phyloP scores from a whole-genome alignment of 129 eudicot genomes.

The Escallonia rubra region DNA sequence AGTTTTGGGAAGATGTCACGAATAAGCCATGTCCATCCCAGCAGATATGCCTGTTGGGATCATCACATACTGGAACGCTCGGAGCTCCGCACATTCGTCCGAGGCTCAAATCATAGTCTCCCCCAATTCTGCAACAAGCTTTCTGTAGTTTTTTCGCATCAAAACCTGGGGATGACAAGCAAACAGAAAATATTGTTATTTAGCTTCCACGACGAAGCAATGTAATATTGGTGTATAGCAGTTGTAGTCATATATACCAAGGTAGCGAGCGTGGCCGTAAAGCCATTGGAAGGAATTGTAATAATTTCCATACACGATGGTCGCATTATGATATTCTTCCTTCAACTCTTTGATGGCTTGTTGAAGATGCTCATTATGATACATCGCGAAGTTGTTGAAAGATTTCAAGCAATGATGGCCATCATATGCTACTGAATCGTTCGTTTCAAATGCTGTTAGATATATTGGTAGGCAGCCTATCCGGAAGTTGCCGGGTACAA shows the following conservation, averaged over 20 bases:
- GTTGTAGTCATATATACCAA: not conserved
- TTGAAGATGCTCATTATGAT: slow-evolving; percentile 12
- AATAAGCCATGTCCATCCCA: slow-evolving; percentile 31
- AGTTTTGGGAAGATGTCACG: not conserved
- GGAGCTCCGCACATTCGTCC: slow-evolving; percentile 12
- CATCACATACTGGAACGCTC: slow-evolving; percentile 13
- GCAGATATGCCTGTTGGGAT: slow-evolving; percentile 8
- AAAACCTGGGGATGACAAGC: slow-evolving; percentile 5
- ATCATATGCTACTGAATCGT: slow-evolving; percentile 1
- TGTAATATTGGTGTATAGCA: not conserved
- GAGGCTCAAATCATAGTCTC: slow-evolving; percentile 6
- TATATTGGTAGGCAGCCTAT: slow-evolving; percentile 10
- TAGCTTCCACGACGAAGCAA: not conserved
- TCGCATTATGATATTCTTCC: not conserved
- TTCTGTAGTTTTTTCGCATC: not conserved
- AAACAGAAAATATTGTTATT: too few relatives aligned
- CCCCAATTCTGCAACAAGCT: slow-evolving; percentile 30
- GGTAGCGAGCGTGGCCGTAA: not conserved
- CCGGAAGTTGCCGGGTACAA: slow-evolving; percentile 20
- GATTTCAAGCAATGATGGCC: not conserved
- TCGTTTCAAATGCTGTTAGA: not conserved
- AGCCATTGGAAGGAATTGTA: slow-evolving; percentile 19
- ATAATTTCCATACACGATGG: slow-evolving; percentile 20
- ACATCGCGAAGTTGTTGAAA: slow-evolving; percentile 6
- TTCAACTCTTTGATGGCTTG: not conserved